These are phyloP conservation scores for Xylaria longipes DNA, from an alignment of 495 filamentous ascomycete species.

Conservation along the genomic window DNA sequence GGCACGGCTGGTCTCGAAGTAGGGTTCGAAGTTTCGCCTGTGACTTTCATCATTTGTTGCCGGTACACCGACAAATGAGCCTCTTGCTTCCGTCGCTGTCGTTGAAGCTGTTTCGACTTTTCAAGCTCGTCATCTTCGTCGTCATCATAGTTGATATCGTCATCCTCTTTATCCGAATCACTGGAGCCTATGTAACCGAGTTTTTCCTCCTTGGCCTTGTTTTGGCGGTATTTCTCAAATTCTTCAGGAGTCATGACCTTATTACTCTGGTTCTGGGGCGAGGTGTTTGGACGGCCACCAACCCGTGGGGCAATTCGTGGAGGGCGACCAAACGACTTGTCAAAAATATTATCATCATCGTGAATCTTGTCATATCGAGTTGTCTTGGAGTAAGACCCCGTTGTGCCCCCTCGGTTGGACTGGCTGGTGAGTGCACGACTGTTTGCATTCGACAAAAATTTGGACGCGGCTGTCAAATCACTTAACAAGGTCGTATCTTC, in stretches of 20 bases:
- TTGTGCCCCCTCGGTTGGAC: not conserved
- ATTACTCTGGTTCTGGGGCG: slow-evolving; percentile 49
- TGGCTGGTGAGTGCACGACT: slow-evolving; percentile 16
- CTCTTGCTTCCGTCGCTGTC: slow-evolving; percentile 86
- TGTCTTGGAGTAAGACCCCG: slow-evolving; percentile 45
- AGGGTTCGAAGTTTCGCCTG: slow-evolving; percentile 66
- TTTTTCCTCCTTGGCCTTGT: slow-evolving; percentile 68
- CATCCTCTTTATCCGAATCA: slow-evolving; percentile 61
- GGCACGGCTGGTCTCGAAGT: slow-evolving; percentile 49
- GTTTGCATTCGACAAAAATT: slow-evolving; percentile 43
- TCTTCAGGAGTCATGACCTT: slow-evolving; percentile 91
- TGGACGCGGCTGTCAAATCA: slow-evolving; percentile 64
- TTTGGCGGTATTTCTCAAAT: slow-evolving; percentile 81
- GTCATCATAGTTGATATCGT: slow-evolving; percentile 61
- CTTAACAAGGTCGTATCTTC: slow-evolving; percentile 72
- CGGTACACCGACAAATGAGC: slow-evolving; percentile 89
- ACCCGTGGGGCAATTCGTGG: slow-evolving; percentile 59
- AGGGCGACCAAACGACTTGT: slow-evolving; percentile 58
- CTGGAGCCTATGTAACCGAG: slow-evolving; percentile 42
- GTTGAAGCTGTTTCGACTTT: slow-evolving; percentile 71
- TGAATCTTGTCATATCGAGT: slow-evolving; percentile 40
- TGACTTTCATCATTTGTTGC: slow-evolving; percentile 97
- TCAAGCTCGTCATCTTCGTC: slow-evolving; percentile 89
- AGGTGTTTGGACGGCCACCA: slow-evolving; percentile 46
- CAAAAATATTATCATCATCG: slow-evolving; percentile 58